Conservation (phyloP, 306 rosid species). For the Delonix regia region DNA sequence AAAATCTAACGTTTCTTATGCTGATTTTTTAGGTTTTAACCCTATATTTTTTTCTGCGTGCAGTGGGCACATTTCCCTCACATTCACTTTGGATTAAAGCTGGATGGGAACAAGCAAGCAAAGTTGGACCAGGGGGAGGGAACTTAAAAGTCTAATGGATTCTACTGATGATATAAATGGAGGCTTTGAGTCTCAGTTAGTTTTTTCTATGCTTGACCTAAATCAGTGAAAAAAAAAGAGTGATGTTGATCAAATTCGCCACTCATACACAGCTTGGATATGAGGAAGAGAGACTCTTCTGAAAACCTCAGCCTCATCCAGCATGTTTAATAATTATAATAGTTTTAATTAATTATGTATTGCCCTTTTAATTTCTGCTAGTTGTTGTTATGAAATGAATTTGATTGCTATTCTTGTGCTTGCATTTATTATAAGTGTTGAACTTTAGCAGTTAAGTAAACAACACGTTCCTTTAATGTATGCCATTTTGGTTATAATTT, state of each 20-base stretch:
- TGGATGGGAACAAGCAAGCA: conserved; percentile 72
- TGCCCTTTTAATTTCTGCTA: conserved; percentile 35
- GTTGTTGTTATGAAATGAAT: conserved; percentile 28
- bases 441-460: conserved; percentile 33
- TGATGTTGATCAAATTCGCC: conserved; percentile 55
- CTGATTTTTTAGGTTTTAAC: not conserved
- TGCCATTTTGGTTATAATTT: not conserved
- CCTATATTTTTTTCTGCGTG: conserved; percentile 17
- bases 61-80: conserved; percentile 99
- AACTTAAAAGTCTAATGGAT: conserved; percentile 61
- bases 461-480: conserved; percentile 30
- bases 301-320: conserved; percentile 39
- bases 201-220: conserved; percentile 46
- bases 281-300: conserved; percentile 33
- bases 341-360: conserved; percentile 11
- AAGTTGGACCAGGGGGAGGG: conserved; percentile 67
- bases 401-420: conserved; percentile 45
- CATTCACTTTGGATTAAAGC: conserved; percentile 85
- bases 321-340: conserved; percentile 25
- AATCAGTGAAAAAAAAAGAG: conserved; percentile 39
- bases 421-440: conserved; percentile 41
- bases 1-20: not conserved
- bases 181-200: conserved; percentile 40
- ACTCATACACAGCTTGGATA: conserved; percentile 37
- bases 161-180: conserved; percentile 52